These are phyloP conservation scores for Dictyophora rubrovolvata DNA, from an alignment of 768 basidiomycete species.

Conservation along the genomic window DNA sequence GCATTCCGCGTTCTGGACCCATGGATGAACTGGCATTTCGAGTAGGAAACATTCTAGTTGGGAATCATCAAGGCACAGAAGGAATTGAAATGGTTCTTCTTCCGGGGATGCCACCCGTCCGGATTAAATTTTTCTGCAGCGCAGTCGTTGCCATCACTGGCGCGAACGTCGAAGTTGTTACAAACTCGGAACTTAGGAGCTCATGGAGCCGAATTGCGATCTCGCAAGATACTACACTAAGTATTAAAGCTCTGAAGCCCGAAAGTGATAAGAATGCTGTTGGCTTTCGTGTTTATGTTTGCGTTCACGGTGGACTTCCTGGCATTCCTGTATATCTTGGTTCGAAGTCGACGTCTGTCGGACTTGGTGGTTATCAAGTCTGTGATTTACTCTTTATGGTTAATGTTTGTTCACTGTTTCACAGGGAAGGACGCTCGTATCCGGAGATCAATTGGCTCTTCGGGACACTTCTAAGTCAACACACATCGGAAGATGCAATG, in stretches of 20 bases:
- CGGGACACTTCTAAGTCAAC: conserved; percentile 16
- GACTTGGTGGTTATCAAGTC: conserved; percentile 51
- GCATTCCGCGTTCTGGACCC: conserved; percentile 54
- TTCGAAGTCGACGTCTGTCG: conserved; percentile 57
- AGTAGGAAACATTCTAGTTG: conserved; percentile 47
- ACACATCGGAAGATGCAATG: conserved; percentile 15
- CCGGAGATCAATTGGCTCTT: conserved; percentile 42
- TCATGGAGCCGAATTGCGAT: conserved; percentile 45
- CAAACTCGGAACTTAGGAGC: conserved; percentile 28
- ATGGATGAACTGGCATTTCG: conserved; percentile 52
- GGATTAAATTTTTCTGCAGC: conserved; percentile 38
- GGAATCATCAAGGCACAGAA: conserved; percentile 41
- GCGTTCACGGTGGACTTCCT: conserved; percentile 52
- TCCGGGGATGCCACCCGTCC: conserved; percentile 29
- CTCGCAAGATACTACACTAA: conserved; percentile 33
- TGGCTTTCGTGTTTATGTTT: conserved; percentile 48
- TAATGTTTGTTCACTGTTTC: conserved; percentile 5
- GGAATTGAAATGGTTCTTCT: conserved; percentile 45
- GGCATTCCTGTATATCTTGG: conserved; percentile 45
- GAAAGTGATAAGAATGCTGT: conserved; percentile 12
- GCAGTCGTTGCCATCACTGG: conserved; percentile 50
- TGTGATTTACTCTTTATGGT: conserved; percentile 2
- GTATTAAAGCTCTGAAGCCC: conserved; percentile 24
- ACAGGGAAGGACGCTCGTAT: conserved; percentile 42
- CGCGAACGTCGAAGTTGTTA: conserved; percentile 29